Base-by-base conservation (phyloP, 805 yeast genomes). In the Yarrowia porcina region DNA sequence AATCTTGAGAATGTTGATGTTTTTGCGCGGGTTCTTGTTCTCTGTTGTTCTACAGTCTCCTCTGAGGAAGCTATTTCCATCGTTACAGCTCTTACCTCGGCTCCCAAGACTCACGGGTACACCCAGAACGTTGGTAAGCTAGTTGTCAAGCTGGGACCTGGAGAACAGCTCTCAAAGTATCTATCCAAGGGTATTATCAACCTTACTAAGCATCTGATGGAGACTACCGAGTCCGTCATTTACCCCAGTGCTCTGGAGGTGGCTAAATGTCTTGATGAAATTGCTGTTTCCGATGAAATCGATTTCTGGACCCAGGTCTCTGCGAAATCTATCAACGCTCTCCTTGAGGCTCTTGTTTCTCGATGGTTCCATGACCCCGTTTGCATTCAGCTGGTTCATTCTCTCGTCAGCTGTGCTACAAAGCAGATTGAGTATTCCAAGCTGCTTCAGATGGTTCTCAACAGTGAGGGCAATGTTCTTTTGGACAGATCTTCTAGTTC, bases 381-480 rank as follows among this genome's bases (percentile, higher is more conserved):
- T 0, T 76, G 82, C n/a, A 68, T 89, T 66, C 76, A 79, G 41
- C 82, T 85, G 68, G 74, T 77, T 3, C 72, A 72, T 15, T 54
- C 82, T 1, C 18, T 79, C 8, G 68, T 84, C 15, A 64, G 78
- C 39, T 67, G 77, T 1, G 79, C 79, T 73, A 0, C 74, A 71
- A 39, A 72, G 71, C 27, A 69, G 67, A 18, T 73, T 80, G 72
- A 71, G 27, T 77, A 73, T 67, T 79, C 77, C 18, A 86, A 80
- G 67, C 76, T 84, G 49, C 72, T 90, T 11, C 96, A 89, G 68
- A 78, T 88, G 10, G 76, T 87, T 36, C 66, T 88, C 20, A 85
- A 82, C 69, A 85, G 84, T 69, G 81, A 78, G 1, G 64, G 69
- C 1, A 56, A 56, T 10, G 32, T 27, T 6, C 17, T 56, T 8